phyloP scores from a whole-genome alignment of 495 filamentous ascomycete genomes.

The Penicillium samsonianum region DNA sequence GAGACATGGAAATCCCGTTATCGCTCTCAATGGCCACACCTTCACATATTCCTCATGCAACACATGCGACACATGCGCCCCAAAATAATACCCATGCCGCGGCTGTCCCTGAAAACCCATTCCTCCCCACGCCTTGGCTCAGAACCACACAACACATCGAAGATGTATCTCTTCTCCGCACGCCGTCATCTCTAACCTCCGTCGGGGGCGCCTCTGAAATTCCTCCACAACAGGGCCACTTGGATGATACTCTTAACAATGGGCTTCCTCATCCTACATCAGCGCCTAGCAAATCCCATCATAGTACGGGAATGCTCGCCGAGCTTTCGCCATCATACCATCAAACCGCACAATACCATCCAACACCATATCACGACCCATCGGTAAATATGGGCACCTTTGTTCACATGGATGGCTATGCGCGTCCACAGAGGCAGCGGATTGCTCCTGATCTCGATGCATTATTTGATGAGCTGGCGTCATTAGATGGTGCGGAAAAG shows the following conservation, averaged over 20 bases:
- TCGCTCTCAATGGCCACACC: constrained; percentile 5
- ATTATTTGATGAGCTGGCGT: constrained; percentile 46
- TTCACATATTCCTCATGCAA: constrained; percentile 16
- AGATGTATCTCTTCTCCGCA: constrained; percentile 33
- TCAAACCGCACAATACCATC: constrained; percentile 30
- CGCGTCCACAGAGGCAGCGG: constrained; percentile 33
- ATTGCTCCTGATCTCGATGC: constrained; percentile 48
- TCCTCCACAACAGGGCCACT: constrained; percentile 23
- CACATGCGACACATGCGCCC: not conserved
- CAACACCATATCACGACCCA: constrained; percentile 32
- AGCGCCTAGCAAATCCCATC: constrained; percentile 26
- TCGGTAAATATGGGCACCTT: constrained; percentile 32
- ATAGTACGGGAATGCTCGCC: constrained; percentile 25
- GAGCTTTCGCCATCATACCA: constrained; percentile 33
- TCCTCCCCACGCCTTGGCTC: constrained; percentile 37
- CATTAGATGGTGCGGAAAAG: constrained; percentile 46
- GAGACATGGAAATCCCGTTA: constrained; percentile 13
- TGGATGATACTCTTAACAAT: constrained; percentile 19
- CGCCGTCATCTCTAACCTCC: constrained; percentile 38
- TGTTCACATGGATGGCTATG: constrained; percentile 39
- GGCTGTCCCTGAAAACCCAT: constrained; percentile 22
- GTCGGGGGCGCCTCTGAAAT: constrained; percentile 26
- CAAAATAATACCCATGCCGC: constrained; percentile 6
- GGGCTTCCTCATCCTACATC: constrained; percentile 27
- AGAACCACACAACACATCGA: constrained; percentile 33